phyloP scores from a whole-genome alignment of 768 basidiomycete genomes.

The Pulveroboletus sp. region DNA sequence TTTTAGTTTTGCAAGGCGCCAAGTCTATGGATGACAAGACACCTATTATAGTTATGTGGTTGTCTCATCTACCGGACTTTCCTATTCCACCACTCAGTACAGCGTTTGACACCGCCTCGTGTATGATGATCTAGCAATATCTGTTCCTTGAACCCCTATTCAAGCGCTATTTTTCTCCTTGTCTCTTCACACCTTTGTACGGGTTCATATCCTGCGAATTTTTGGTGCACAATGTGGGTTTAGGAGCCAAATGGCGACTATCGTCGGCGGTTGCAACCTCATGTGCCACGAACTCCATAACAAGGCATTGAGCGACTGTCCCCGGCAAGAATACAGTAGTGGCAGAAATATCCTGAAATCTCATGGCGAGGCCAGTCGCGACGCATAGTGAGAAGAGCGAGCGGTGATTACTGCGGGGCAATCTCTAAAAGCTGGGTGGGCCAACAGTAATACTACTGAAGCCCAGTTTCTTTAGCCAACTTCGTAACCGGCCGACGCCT shows the following conservation, averaged over 20 bases:
- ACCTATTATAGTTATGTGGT: slow-evolving; percentile 1
- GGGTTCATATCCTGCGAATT: too few relatives aligned
- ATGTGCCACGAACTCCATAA: neutral
- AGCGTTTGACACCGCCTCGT: too few relatives aligned
- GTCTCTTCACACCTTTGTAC: too few relatives aligned
- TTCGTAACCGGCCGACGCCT: slow-evolving; percentile 29
- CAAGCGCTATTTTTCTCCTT: too few relatives aligned
- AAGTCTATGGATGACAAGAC: neutral
- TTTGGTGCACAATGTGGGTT: too few relatives aligned
- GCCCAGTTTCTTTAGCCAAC: slow-evolving; percentile 27
- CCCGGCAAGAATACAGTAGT: neutral
- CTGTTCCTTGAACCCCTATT: too few relatives aligned
- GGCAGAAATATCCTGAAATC: neutral
- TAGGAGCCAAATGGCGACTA: neutral
- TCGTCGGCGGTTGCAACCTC: neutral
- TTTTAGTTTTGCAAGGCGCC: neutral
- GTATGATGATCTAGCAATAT: too few relatives aligned
- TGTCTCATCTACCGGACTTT: neutral
- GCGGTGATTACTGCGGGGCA: neutral
- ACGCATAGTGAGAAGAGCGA: too few relatives aligned
- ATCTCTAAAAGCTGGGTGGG: slow-evolving; percentile 17
- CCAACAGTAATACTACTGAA: slow-evolving; percentile 27
- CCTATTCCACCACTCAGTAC: too few relatives aligned
- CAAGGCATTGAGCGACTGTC: neutral
- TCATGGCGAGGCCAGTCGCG: too few relatives aligned